Conservation (phyloP, 2,329 filamentous ascomycete species). For the Beauveria brongniartii region DNA sequence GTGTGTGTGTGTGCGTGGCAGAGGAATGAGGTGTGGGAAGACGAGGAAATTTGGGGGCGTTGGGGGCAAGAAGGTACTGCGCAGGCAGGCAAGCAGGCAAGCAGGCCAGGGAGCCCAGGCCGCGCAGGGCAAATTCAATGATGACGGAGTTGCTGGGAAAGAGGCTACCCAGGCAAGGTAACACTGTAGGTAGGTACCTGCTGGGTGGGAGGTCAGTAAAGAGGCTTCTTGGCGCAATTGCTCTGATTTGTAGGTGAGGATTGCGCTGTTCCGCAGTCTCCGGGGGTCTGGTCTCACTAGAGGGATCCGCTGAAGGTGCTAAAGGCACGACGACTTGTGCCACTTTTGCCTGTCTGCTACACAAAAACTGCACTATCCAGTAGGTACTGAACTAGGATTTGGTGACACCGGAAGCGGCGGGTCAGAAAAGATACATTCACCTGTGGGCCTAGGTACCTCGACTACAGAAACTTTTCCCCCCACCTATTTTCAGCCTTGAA, state of each 20-base stretch:
- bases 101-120: background rate
- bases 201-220: no score
- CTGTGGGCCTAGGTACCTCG: slow-evolving; percentile 8
- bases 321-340: slow-evolving; percentile 3
- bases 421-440: background rate
- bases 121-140: background rate
- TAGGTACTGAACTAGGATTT: background rate
- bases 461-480: background rate
- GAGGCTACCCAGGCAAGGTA: background rate
- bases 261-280: background rate
- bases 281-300: background rate
- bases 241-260: background rate
- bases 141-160: background rate
- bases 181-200: no score
- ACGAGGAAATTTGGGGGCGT: slow-evolving; percentile 1
- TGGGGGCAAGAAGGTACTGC: background rate
- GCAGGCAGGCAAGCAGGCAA: background rate
- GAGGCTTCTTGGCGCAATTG: background rate
- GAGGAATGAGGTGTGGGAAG: slow-evolving; percentile 16
- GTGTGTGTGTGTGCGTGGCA: slow-evolving; percentile 16
- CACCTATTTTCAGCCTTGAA: background rate
- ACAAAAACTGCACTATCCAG: background rate
- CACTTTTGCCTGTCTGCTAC: background rate
- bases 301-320: background rate
- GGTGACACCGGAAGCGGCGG: slow-evolving; percentile 7